These are phyloP conservation scores for Aspergillus bombycis DNA, from an alignment of 2,329 filamentous ascomycete species.

Conservation along the genomic window DNA sequence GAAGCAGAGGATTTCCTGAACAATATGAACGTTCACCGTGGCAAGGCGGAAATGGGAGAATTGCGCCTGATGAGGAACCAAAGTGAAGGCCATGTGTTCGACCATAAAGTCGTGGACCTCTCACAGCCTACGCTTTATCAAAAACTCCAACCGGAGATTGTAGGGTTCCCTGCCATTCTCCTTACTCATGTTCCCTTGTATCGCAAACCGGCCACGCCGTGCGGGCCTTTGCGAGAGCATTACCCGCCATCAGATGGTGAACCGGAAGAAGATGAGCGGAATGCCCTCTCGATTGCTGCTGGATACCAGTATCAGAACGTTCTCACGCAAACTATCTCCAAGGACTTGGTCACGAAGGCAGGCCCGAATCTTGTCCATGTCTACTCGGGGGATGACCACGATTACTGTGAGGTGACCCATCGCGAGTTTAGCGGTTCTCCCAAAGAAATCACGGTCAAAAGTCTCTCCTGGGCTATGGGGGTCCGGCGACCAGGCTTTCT, in stretches of 20 bases:
- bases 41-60: constrained; percentile 69
- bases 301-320: constrained; percentile 99
- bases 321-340: constrained; percentile 74
- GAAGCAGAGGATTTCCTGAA: constrained; percentile 78
- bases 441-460: constrained; percentile 92
- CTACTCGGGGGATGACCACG: constrained; percentile 96
- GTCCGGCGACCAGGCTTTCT: constrained; percentile 85
- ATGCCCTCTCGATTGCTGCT: constrained; percentile 73
- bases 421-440: constrained; percentile 64
- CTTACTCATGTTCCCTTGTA: constrained; percentile 91
- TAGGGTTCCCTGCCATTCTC: constrained; percentile 81
- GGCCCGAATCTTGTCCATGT: constrained; percentile 77
- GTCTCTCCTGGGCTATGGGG: constrained; percentile 94
- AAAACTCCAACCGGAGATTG: constrained; percentile 25
- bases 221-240: constrained; percentile 82
- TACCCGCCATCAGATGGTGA: constrained; percentile 71
- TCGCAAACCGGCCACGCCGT: constrained; percentile 78
- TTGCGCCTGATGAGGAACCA: constrained; percentile 67
- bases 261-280: constrained; percentile 65
- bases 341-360: constrained; percentile 73
- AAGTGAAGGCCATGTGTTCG: constrained; percentile 57
- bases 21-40: constrained; percentile 65
- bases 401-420: constrained; percentile 92
- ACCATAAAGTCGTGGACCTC: constrained; percentile 63
- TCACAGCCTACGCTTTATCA: constrained; percentile 44